Base-by-base conservation (phyloP, 257 asterid genomes). In the Solanum paucissectum region DNA sequence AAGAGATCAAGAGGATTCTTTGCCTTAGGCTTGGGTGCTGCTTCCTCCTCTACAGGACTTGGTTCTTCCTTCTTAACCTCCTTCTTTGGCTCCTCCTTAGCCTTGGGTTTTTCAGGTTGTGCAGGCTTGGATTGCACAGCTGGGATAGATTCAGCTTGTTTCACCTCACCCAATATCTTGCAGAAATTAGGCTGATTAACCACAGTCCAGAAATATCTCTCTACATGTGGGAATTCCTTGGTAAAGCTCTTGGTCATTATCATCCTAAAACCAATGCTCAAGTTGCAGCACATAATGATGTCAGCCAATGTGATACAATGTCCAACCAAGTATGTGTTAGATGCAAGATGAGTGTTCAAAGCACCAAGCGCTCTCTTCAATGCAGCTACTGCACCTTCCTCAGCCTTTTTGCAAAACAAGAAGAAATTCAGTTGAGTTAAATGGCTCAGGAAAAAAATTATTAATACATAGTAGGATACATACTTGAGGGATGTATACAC, bases 1-100 rank as follows among this genome's bases (percentile, higher is more conserved):
- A 97, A 88, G 69, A 97, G 98, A 90, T 97, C 99, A 88, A 97
- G 91, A 5, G 99, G 98, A 88, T 97, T 97, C 94, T 95, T 95
- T 49, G 98, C 89, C 92, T 95, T 97, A 4, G 98, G 97, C 94
- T 97, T 97, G 36, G 98, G 98, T 66, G 98, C 98, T 88, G 92
- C 96, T 68, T 92, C 98, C 71, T 93, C 97, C 42, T 46, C 95
- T 10, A 90, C 90, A 5, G 93, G 94, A 88, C 93, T 94, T 44
- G 76, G 83, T 64, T 89, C 95, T 86, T 92, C 96, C 86, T 94
- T 94, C 94, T 93, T 93, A 37, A 55, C 94, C 85, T 90, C 95
- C 89, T 90, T 91, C 93, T 94, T 94, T 32, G 94, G 90, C 37
- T 92, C 95, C 90, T 92, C 95, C 91, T 93, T 90, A 7, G 92